These are phyloP conservation scores for Paspalum notatum DNA, from an alignment of 176 grass and related monocot genomes.

Conservation along the genomic window DNA sequence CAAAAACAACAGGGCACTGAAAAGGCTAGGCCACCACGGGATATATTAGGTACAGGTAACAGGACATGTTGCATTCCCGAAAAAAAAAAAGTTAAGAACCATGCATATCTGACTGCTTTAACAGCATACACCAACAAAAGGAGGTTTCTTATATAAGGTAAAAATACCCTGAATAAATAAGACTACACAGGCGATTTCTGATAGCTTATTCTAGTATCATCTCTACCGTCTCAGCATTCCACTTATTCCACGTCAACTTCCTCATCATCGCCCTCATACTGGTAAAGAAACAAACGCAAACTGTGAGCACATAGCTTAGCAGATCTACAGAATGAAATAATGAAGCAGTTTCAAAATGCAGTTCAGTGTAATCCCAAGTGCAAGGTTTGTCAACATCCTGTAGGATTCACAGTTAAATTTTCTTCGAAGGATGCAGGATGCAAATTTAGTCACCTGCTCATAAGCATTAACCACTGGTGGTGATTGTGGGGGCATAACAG, in stretches of 20 bases:
- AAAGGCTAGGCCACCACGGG: not conserved
- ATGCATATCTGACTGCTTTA: not conserved
- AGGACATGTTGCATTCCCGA: not conserved
- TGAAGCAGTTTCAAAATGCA: not conserved
- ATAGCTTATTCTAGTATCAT: slow-evolving; percentile 40
- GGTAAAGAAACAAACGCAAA: slow-evolving; percentile 28
- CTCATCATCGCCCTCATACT: slow-evolving; percentile 68
- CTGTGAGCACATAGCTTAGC: not conserved
- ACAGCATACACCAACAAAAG: not conserved
- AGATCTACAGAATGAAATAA: not conserved
- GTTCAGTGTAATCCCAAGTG: not conserved
- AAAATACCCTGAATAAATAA: slow-evolving; percentile 15
- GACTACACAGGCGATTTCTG: slow-evolving; percentile 21
- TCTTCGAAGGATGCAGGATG: slow-evolving; percentile 8
- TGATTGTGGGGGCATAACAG: slow-evolving; percentile 56
- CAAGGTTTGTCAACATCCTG: not conserved
- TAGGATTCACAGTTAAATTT: not conserved
- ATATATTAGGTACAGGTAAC: not conserved
- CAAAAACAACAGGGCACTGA: not conserved
- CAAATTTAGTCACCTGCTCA: slow-evolving; percentile 50
- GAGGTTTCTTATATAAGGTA: slow-evolving; percentile 9
- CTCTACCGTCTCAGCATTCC: slow-evolving; percentile 36
- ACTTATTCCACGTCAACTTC: slow-evolving; percentile 70
- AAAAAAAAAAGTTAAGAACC: not conserved
- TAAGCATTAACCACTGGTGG: slow-evolving; percentile 47